Base-by-base conservation (phyloP, 176 grass and related monocot genomes). In the Oryza meyeriana region DNA sequence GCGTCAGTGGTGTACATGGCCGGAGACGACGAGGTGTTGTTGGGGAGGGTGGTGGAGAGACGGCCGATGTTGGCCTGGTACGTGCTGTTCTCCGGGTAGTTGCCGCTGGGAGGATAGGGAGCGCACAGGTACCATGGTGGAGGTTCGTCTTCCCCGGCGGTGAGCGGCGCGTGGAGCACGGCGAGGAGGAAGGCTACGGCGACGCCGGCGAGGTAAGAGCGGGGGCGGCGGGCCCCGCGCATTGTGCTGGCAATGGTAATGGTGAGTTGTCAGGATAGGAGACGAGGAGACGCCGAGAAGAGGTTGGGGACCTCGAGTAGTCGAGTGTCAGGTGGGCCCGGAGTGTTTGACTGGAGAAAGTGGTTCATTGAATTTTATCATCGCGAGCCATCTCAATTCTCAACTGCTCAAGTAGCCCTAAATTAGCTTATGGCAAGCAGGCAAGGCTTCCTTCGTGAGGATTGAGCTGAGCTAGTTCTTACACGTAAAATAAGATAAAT, bases 51-150 rank as follows among this genome's bases (percentile, higher is more conserved):
- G 31, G 64, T 6, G 61, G 83, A 57, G 32, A 92, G 83, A 22
- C 35, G 65, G 9, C 71, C 2, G 72, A 87, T 78, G 80, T 87
- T 93, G 61, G 30, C 18, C n/a, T 73, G 38, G 76, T 69, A 93
- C 1, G 72, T 63, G 66, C 73, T 76, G 47, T 85, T 83, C 30
- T 1, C 20, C 24, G 66, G 12, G 79, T 86, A 87, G 22, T 58
- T 59, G 22, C 55, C 55, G 55, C 55, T 59, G 55, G 55, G n/a
- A 55, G 50, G 50, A 22, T 55, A 55, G 0, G 55, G 22, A 22
- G 8, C 20, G 55, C 55, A 59, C 55, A 59, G n/a, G 55, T 25
- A 10, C 55, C 55, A 59, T 59, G 55, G 55, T n/a, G 55, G 55
- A 59, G 55, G 8, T 4, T 59, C 55, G n/a, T 59, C 55, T 0